These are phyloP conservation scores for Cladosporium colombiae DNA, from an alignment of 2,329 filamentous ascomycete species.

Conservation along the genomic window DNA sequence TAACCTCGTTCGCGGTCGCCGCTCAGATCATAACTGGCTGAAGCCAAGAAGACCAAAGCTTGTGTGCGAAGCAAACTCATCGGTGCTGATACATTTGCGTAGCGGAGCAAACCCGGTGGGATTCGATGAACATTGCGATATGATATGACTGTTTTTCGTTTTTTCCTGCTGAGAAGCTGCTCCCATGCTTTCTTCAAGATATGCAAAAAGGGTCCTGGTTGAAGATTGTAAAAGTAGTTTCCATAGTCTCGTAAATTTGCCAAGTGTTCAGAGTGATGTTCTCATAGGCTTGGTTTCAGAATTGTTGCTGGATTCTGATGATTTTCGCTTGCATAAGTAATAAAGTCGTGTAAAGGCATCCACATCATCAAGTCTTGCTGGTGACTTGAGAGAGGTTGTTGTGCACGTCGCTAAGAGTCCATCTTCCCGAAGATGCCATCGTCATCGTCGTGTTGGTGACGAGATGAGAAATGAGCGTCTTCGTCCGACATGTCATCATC, in stretches of 20 bases:
- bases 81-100: slow-evolving; percentile 25
- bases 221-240: slow-evolving; percentile 8
- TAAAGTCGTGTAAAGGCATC: slow-evolving; percentile 25
- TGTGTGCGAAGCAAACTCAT: slow-evolving; percentile 26
- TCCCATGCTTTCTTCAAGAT: background rate
- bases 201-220: slow-evolving; percentile 2
- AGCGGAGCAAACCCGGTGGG: slow-evolving; percentile 19
- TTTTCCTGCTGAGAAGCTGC: background rate
- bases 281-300: background rate
- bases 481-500: slow-evolving; percentile 51
- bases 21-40: background rate
- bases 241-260: slow-evolving; percentile 12
- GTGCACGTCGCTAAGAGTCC: slow-evolving; percentile 67
- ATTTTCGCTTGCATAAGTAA: slow-evolving; percentile 19
- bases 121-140: background rate
- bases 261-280: background rate
- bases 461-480: slow-evolving; percentile 46
- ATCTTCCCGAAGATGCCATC: slow-evolving; percentile 95
- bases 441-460: slow-evolving; percentile 82
- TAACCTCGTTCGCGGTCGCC: slow-evolving; percentile 36
- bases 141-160: slow-evolving; percentile 13
- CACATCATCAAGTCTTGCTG: slow-evolving; percentile 21
- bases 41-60: background rate
- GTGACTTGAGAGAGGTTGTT: slow-evolving; percentile 9
- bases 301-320: slow-evolving; percentile 4